Base-by-base conservation (phyloP, 225 moss, liverwort and hornwort species). In the Asterella californica region DNA sequence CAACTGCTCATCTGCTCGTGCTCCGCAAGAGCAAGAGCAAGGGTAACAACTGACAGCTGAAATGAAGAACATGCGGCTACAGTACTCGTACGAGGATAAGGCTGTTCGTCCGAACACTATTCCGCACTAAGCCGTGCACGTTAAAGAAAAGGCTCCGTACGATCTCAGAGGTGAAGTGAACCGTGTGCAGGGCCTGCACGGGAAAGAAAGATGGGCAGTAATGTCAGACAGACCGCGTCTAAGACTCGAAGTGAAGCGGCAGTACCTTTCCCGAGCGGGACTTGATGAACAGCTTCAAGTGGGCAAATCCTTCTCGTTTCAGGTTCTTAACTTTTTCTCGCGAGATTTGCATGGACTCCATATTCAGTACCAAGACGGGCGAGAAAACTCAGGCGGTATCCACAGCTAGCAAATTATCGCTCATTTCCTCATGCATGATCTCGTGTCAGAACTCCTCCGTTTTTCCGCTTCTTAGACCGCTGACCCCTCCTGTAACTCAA, bases 221-320 rank as follows among this genome's bases (percentile, higher is more conserved):
- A 55, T 55, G 10, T n/a, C 27, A 4, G 70, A 47, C 9, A 6
- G 45, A 21, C 21, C 46, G 5, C 24, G 22, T 47, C 14, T 24
- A 24, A n/a, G n/a, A n/a, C n/a, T n/a, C n/a, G n/a, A 71, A 22
- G 42, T 38, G 8, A 68, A 38, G 15, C 30, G 24, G 22, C 0
- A 8, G 54, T 80, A 86, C 86, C 86, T 86, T 86, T 42, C 61
- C 53, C 8, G 86, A 71, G 33, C 75, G 83, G 29, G 83, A 80
- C 69, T 81, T 83, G 25, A 86, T 82, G 17, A 86, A 78, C 25
- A 77, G 65, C 64, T 85, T 85, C 49, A 85, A 70, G 3, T 85
- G 75, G 0, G 82, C 70, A 0, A 86, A 68, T 22, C 82, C 80
- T 0, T 80, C 85, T 47, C 85, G 85, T 52, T 78, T 80, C 59